Conservation (phyloP, 768 basidiomycete species). For the Rhodotorula babjevae region DNA sequence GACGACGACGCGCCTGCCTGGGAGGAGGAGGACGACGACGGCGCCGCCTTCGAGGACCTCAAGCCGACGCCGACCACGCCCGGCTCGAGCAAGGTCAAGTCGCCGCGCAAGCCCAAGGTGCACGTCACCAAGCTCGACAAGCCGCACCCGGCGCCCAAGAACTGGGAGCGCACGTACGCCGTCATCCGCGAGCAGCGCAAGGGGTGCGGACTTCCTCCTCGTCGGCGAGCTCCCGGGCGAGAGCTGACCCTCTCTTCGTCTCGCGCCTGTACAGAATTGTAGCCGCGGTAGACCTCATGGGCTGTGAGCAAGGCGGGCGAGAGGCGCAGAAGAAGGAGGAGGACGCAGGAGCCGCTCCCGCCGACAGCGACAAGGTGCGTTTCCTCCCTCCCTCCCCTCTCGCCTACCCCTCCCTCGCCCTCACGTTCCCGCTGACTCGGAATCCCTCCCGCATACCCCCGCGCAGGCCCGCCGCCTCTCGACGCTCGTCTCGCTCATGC, state of each 20-base stretch:
- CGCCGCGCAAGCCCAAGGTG: conserved; percentile 55
- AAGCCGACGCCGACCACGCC: background rate
- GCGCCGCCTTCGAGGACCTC: background rate
- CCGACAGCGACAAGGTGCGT: conserved; percentile 14
- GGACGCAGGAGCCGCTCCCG: conserved; percentile 10
- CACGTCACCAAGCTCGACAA: conserved; percentile 50
- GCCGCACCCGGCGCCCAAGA: conserved; percentile 64
- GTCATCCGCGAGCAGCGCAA: conserved; percentile 40
- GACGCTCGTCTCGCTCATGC: conserved; percentile 86
- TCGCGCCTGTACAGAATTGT: conserved; percentile 56
- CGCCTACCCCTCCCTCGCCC: background rate
- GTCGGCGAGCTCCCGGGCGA: background rate
- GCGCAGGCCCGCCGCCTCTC: conserved; percentile 75
- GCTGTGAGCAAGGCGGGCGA: conserved; percentile 66
- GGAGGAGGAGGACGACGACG: background rate
- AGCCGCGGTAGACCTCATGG: conserved; percentile 92
- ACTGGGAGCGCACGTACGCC: conserved; percentile 67
- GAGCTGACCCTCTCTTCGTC: conserved; percentile 59
- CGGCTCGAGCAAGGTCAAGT: background rate
- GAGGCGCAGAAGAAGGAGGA: conserved; percentile 54
- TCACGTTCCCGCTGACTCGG: too few relatives aligned
- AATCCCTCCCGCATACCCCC: conserved; percentile 50
- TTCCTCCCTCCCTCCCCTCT: too few relatives aligned
- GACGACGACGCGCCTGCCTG: background rate
- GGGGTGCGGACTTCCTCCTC: background rate